Conservation (phyloP, 768 basidiomycete genomes). For the Lyophyllum decastes region DNA sequence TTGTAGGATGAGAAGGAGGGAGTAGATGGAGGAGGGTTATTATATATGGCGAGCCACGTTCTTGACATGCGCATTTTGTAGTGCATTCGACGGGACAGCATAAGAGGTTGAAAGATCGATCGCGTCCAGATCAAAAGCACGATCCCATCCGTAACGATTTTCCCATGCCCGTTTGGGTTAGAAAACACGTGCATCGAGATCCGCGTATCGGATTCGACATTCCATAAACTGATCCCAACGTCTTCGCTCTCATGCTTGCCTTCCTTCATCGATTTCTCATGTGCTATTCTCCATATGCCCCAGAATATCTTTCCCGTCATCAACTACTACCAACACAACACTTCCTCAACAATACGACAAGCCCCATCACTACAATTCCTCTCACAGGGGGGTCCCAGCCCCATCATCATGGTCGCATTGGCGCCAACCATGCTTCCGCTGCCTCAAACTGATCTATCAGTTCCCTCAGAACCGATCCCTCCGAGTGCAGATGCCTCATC, state of each 20-base stretch:
- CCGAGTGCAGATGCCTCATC: conserved; percentile 86
- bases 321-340: conserved; percentile 16
- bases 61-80: conserved; percentile 28
- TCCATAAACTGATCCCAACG: conserved; percentile 15
- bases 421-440: conserved; percentile 91
- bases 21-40: conserved; percentile 19
- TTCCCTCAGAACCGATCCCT: conserved; percentile 79
- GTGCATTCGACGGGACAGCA: conserved; percentile 19
- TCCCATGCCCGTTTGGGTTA: conserved; percentile 30
- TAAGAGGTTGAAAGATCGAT: conserved; percentile 22
- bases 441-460: conserved; percentile 95
- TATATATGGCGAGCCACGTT: conserved; percentile 22
- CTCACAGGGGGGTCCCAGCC: not conserved
- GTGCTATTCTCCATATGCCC: conserved; percentile 19
- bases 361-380: not conserved
- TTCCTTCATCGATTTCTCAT: conserved; percentile 17
- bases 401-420: conserved; percentile 77
- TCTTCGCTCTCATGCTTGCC: conserved; percentile 23
- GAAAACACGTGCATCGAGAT: conserved; percentile 29
- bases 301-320: conserved; percentile 15
- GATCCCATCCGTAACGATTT: conserved; percentile 27
- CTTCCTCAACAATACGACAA: conserved; percentile 16
- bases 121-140: conserved; percentile 12
- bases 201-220: conserved; percentile 23
- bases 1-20: conserved; percentile 23